A percentile compares a stretch with the other conserved stretches of the same genome.
Conservation (phyloP, 495 filamentous ascomycete genomes). For the Penicillium taxi region DNA sequence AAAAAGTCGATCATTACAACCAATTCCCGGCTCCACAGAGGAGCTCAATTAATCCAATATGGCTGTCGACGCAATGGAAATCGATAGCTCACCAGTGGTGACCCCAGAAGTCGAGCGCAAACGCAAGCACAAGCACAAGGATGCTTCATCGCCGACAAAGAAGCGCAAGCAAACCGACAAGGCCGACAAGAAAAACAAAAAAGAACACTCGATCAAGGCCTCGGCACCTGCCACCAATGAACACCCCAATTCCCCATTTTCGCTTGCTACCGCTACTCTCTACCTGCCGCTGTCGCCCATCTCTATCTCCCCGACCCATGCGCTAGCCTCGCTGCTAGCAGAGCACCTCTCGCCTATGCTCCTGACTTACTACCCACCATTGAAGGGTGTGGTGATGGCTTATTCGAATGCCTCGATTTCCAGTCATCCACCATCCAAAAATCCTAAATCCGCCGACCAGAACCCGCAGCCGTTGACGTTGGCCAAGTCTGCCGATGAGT, state of each 20-base stretch:
- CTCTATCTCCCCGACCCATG: slow-evolving; percentile 52
- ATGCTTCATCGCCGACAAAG: slow-evolving; percentile 40
- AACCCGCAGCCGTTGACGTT: slow-evolving; percentile 41
- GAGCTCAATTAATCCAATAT: slow-evolving; percentile 24
- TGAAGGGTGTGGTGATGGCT: slow-evolving; percentile 62
- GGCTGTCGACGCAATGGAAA: slow-evolving; percentile 39
- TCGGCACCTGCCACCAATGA: slow-evolving; percentile 3
- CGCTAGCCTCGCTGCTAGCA: slow-evolving; percentile 58
- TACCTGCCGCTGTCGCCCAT: slow-evolving; percentile 67
- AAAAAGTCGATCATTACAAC: slow-evolving; percentile 9
- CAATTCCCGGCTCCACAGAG: slow-evolving; percentile 16
- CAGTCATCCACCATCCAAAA: slow-evolving; percentile 22
- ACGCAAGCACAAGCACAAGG: slow-evolving; percentile 46
- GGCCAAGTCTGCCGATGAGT: slow-evolving; percentile 54
- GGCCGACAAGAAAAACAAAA: slow-evolving; percentile 20
- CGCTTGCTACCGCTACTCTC: slow-evolving; percentile 52
- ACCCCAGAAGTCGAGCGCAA: slow-evolving; percentile 31
- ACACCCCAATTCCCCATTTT: slow-evolving; percentile 47
- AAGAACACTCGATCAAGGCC: slow-evolving; percentile 14
- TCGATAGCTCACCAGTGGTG: slow-evolving; percentile 23
- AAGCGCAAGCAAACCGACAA: slow-evolving; percentile 36
- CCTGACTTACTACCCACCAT: slow-evolving; percentile 64
- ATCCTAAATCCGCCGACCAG: slow-evolving; percentile 19
- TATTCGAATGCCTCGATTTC: slow-evolving; percentile 54
- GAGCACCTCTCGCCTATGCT: slow-evolving; percentile 72